Percentiles rank a stretch among this genome's conserved stretches.
These are phyloP conservation scores for Trametopsis cervina DNA, from an alignment of 768 basidiomycete genomes.

Conservation along the genomic window DNA sequence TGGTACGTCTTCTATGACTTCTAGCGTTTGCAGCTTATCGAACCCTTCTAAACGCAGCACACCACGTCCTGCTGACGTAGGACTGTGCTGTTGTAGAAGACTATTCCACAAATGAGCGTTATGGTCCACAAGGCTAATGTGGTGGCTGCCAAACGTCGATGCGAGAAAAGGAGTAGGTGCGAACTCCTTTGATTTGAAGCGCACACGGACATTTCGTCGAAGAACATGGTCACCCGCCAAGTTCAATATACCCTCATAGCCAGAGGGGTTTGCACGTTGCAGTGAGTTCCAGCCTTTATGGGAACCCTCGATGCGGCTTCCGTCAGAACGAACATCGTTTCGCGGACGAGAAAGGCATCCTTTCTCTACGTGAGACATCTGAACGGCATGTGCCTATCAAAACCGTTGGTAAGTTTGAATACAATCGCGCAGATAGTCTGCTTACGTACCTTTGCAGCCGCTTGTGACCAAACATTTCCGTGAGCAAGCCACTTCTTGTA, in stretches of 20 bases:
- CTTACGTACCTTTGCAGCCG: conserved; percentile 15
- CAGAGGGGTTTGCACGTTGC: conserved; percentile 16
- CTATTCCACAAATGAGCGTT: conserved; percentile 16
- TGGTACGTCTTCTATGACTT: neutral
- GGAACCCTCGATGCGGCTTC: conserved; percentile 23
- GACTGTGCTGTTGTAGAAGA: neutral
- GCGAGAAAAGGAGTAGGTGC: conserved; percentile 4
- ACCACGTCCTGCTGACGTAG: neutral
- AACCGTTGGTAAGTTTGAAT: no score
- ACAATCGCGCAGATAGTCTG: no score
- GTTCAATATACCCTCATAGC: conserved; percentile 12
- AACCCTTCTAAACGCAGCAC: neutral
- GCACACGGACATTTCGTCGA: conserved; percentile 16
- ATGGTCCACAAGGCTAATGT: conserved; percentile 16
- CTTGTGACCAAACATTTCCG: conserved; percentile 8
- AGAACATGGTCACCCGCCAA: conserved; percentile 20
- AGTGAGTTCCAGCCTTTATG: conserved; percentile 25
- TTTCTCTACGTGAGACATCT: conserved; percentile 22
- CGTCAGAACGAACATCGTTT: conserved; percentile 19
- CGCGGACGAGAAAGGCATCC: conserved; percentile 19
- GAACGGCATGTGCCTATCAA: conserved; percentile 19
- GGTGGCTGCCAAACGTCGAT: conserved; percentile 20
- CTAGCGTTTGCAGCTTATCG: neutral
- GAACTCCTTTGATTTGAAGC: neutral
- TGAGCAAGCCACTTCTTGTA: neutral